Conservation (phyloP, 495 filamentous ascomycete genomes). For the Hypoxylon intermedium region DNA sequence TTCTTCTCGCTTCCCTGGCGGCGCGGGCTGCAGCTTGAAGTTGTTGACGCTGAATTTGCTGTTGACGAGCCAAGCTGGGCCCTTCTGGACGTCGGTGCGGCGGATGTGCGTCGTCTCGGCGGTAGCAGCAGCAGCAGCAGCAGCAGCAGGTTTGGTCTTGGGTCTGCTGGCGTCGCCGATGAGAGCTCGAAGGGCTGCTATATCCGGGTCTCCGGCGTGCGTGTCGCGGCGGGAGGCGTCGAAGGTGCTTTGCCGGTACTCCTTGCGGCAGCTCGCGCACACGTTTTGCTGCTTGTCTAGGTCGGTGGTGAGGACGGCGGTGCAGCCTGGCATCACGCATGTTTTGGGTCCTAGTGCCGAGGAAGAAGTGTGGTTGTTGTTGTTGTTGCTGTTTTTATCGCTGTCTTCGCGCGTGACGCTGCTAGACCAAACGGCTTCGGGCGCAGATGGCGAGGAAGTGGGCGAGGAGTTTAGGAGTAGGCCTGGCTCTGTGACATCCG, state of each 20-base stretch:
- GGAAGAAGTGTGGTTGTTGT: conserved; percentile 10
- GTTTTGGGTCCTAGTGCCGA: conserved; percentile 56
- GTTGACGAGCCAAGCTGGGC: neutral
- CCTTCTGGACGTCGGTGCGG: too few species aligned
- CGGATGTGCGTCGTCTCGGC: too few species aligned
- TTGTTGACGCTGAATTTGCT: conserved; percentile 6
- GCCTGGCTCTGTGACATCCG: neutral
- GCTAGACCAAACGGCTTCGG: neutral
- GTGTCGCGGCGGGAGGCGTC: neutral
- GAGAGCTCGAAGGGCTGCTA: neutral
- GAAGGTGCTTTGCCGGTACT: conserved; percentile 36
- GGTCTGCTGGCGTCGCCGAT: neutral
- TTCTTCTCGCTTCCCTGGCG: neutral
- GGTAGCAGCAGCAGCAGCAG: neutral
- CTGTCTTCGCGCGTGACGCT: too few species aligned
- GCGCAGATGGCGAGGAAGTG: neutral
- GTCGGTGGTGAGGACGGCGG: neutral
- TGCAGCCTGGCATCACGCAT: conserved; percentile 43
- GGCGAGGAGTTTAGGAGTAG: conserved; percentile 15
- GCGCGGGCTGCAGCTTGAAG: conserved; percentile 33
- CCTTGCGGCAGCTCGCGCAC: conserved; percentile 28
- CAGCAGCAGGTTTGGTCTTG: neutral
- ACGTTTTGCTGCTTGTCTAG: conserved; percentile 33
- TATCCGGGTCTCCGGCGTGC: neutral
- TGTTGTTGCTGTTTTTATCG: neutral